Conservation (phyloP, 768 basidiomycete species). For the Gyrodon lividus region DNA sequence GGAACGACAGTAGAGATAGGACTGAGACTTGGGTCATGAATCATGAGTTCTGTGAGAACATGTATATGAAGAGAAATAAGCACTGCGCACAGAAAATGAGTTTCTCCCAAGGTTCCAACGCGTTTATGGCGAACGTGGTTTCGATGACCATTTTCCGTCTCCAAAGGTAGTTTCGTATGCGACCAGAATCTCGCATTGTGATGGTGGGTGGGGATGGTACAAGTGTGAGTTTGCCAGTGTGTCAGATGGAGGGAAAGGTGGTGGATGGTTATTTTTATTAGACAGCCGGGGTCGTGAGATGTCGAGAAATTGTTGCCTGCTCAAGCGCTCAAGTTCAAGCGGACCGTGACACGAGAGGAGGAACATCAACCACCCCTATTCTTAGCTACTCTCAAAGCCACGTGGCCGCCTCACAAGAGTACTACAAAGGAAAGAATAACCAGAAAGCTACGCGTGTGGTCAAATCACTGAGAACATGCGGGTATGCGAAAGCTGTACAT, state of each 20-base stretch:
- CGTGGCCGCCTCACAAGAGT: background rate
- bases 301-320: background rate
- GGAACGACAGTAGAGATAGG: slow-evolving; percentile 36
- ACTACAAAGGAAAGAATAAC: slow-evolving; percentile 8
- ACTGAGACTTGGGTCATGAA: slow-evolving; percentile 37
- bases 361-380: background rate
- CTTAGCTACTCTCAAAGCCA: background rate
- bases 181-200: slow-evolving; percentile 14
- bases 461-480: slow-evolving; percentile 4
- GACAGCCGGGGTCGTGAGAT: background rate
- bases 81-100: slow-evolving; percentile 50
- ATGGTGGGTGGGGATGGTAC: background rate
- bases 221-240: background rate
- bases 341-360: too few relatives aligned
- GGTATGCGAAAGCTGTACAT: slow-evolving; percentile 6
- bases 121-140: slow-evolving; percentile 55
- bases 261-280: background rate
- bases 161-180: slow-evolving; percentile 43
- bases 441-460: slow-evolving; percentile 12
- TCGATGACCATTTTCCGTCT: slow-evolving; percentile 55
- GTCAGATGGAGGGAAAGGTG: background rate
- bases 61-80: background rate
- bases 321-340: too few relatives aligned
- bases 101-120: slow-evolving; percentile 73
- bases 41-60: background rate